Percentiles rank a stretch among this genome's conserved stretches.
Evolutionary conservation across 2,329 filamentous ascomycete species (phyloP).

Genomic region (Aspergillus proliferans): DNA sequence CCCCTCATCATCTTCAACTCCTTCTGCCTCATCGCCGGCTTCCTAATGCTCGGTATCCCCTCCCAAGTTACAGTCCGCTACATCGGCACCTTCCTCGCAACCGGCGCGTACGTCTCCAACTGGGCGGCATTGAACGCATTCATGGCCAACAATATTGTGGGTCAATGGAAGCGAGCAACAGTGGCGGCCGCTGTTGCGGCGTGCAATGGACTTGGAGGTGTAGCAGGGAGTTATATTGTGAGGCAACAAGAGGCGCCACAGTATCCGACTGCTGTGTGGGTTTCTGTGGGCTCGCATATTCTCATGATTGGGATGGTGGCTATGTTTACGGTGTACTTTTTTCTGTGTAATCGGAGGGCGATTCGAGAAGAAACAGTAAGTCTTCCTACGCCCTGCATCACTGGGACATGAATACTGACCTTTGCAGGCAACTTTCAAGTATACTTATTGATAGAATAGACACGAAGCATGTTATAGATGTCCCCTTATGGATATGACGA

Average conservation of each 20-base stretch:
- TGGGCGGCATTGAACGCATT: slow-evolving; percentile 62
- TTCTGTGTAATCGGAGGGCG: slow-evolving; percentile 32
- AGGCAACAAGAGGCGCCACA: slow-evolving; percentile 54
- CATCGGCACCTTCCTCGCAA: slow-evolving; percentile 59
- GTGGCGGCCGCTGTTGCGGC: slow-evolving; percentile 56
- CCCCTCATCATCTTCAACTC: slow-evolving; percentile 62
- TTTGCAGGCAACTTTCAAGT: slow-evolving; percentile 25
- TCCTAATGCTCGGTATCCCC: slow-evolving; percentile 60
- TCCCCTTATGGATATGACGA: no score
- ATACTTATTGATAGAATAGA: slow-evolving; percentile 24
- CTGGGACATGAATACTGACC: background rate
- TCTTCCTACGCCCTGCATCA: no score
- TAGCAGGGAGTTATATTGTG: slow-evolving; percentile 62
- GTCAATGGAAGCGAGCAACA: slow-evolving; percentile 61
- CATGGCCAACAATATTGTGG: slow-evolving; percentile 57
- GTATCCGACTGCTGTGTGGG: slow-evolving; percentile 62
- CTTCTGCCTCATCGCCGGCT: slow-evolving; percentile 55
- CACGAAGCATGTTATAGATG: no score
- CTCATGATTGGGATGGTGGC: slow-evolving; percentile 51
- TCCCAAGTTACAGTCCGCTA: slow-evolving; percentile 56
- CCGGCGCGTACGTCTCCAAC: slow-evolving; percentile 62
- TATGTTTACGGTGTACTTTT: slow-evolving; percentile 50
- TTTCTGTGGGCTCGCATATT: slow-evolving; percentile 60
- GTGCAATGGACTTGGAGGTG: slow-evolving; percentile 57
- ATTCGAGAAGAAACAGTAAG: slow-evolving; percentile 43